Evolutionary conservation across 306 rosid species (phyloP), one percentile per base, ranked within the genome.

Genomic region (Oxytropis ochrocephala): DNA sequence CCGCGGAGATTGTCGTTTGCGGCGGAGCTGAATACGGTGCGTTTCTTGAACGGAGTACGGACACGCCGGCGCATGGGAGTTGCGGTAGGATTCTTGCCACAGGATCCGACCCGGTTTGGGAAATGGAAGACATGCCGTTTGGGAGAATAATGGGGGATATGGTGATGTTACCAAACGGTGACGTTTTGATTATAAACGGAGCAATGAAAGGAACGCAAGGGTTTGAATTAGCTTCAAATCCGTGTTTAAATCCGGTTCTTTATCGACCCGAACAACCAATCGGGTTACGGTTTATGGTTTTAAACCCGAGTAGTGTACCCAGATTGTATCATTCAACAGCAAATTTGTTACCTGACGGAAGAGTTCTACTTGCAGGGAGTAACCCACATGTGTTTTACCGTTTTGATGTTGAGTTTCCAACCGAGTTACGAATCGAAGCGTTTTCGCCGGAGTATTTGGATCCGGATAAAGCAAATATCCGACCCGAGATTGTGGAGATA

Each of bases 1-100:
- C 42, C 18, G 98, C 86, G 1, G 86, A 79, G 71, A 58, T 92
- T 14, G 73, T 92, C 0, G 76, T 92, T 2, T 92, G 98, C 18
- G 98, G 98, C 1, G 98, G 98, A 0, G 98, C 98, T 0, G 83
- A 83, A 14, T 89, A 76, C 69, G 98, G 98, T 5, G 98, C 91
- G 27, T 92, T 86, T 68, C 54, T 83, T 0, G 33, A 64, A 52
- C 82, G 59, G 75, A 85, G 70, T 30, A 75, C 68, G 0, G 95
- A 89, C 21, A 77, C 82, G 0, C 96, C 92, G 6, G 96, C 98
- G 6, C 88, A 84, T 62, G 91, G 92, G 0, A 84, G 89, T 60
- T 92, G 96, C 10, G 98, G 98, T 0, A 68, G 96, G 50, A 83
- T 92, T 4, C 56, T 73, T 4, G 92, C 92, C 0, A 84, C 89